Evolutionary conservation across 192 early-diverging fungal genomes (phyloP).

Genomic region (Gaertneriomyces sp.): DNA sequence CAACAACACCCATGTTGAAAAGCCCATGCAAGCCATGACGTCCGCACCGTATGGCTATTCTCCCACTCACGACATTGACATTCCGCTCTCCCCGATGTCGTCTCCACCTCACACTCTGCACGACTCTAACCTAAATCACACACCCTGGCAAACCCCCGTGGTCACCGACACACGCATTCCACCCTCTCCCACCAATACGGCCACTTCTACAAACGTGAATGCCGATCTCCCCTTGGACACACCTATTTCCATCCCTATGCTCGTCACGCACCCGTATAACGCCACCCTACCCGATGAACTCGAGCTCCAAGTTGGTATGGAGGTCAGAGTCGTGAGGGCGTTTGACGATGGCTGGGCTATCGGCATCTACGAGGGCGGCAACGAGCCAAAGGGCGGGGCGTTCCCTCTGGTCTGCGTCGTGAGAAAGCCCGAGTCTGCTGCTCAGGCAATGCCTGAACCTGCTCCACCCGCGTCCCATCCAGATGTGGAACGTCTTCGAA

Average conservation of each 20-base stretch:
- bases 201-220: no score
- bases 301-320: slow-evolving; percentile 19
- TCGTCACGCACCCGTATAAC: slow-evolving; percentile 28
- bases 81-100: slow-evolving; percentile 1
- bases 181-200: no score
- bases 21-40: no score
- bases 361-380: slow-evolving; percentile 70
- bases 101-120: not conserved
- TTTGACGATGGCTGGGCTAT: slow-evolving; percentile 93
- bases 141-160: no score
- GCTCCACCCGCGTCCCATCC: no score
- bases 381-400: slow-evolving; percentile 56
- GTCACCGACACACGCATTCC: no score
- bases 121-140: no score
- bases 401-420: slow-evolving; percentile 82
- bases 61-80: not conserved
- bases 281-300: slow-evolving; percentile 32
- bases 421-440: not conserved
- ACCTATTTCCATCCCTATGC: slow-evolving; percentile 13
- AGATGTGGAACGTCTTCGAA: no score
- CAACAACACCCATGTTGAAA: no score
- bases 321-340: slow-evolving; percentile 32
- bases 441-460: no score
- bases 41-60: not conserved
- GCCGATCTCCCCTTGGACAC: no score